Conservation (phyloP, 768 basidiomycete species). For the Amanita pseudoporphyria region DNA sequence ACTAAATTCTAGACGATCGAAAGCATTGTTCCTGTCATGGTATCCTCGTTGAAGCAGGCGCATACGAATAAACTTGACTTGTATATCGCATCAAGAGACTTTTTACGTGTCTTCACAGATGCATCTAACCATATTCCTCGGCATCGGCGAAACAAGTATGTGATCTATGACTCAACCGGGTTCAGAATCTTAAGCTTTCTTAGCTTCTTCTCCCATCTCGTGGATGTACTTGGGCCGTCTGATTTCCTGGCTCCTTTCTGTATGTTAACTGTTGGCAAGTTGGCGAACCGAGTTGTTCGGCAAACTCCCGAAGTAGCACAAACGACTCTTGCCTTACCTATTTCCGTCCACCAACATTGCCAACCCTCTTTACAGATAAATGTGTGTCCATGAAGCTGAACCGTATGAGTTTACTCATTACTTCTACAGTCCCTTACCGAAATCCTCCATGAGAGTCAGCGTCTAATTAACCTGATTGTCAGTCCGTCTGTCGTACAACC, state of each 20-base stretch:
- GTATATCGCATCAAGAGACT: conserved; percentile 63
- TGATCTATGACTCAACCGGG: conserved; percentile 6
- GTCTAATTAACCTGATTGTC: conserved; percentile 38
- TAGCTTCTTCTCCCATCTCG: conserved; percentile 86
- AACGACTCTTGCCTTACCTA: conserved; percentile 53
- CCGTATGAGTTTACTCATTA: neutral
- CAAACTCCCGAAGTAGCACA: conserved; percentile 52
- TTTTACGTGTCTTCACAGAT: conserved; percentile 88
- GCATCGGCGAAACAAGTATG: conserved; percentile 83
- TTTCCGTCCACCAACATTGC: conserved; percentile 53
- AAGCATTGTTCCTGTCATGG: conserved; percentile 90
- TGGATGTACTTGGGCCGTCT: conserved; percentile 67
- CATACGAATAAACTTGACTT: conserved; percentile 48
- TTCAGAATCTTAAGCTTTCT: neutral
- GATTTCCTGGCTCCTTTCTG: conserved; percentile 78
- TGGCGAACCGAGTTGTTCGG: conserved; percentile 56
- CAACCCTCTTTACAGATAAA: conserved; percentile 36
- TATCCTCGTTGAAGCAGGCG: conserved; percentile 58
- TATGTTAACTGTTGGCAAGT: conserved; percentile 80
- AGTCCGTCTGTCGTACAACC: conserved; percentile 26
- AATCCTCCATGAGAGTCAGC: conserved; percentile 54
- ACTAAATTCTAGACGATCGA: conserved; percentile 64
- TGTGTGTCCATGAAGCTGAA: conserved; percentile 27
- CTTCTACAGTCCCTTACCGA: conserved; percentile 48
- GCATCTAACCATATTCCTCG: conserved; percentile 87